Conservation (phyloP, 208 protist genomes). For the Crithidia acanthocephali region DNA sequence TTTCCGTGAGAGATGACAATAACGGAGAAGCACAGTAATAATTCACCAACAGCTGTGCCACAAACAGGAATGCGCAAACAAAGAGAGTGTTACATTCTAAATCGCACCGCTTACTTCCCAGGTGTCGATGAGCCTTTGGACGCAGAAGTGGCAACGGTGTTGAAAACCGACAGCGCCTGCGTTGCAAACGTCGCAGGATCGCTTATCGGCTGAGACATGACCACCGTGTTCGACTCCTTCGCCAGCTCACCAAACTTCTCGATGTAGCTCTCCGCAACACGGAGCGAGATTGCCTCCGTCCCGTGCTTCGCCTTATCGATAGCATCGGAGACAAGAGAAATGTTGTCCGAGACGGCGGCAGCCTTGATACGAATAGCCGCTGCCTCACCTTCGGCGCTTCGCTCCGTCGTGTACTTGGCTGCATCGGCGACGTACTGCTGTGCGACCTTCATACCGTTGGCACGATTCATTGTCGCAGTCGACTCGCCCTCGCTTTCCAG, state of each 20-base stretch:
- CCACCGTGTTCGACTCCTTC: constrained; percentile 94
- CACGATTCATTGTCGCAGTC: constrained; percentile 89
- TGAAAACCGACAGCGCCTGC: constrained; percentile 91
- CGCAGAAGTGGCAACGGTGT: constrained; percentile 55
- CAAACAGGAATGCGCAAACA: not conserved
- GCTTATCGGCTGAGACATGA: constrained; percentile 92
- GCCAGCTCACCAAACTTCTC: constrained; percentile 92
- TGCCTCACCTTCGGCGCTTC: constrained; percentile 27
- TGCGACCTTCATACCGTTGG: constrained; percentile 86
- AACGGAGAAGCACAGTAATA: not conserved
- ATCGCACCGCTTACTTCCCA: constrained; percentile 7
- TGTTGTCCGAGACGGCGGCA: constrained; percentile 69
- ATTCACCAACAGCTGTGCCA: not conserved
- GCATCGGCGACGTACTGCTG: constrained; percentile 91
- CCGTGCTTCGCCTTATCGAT: constrained; percentile 49
- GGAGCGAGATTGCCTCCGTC: constrained; percentile 78
- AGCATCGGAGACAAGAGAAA: constrained; percentile 53
- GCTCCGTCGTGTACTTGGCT: constrained; percentile 73
- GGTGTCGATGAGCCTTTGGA: constrained; percentile 25
- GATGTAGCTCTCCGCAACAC: constrained; percentile 94
- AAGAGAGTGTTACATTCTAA: not conserved
- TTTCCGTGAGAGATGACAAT: not conserved
- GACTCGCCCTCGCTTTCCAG: constrained; percentile 95
- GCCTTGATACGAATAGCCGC: constrained; percentile 64
- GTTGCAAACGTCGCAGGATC: constrained; percentile 92